Evolutionary conservation across 352 stramenopile genomes (phyloP).

Genomic region (Aphanomyces stellatus): DNA sequence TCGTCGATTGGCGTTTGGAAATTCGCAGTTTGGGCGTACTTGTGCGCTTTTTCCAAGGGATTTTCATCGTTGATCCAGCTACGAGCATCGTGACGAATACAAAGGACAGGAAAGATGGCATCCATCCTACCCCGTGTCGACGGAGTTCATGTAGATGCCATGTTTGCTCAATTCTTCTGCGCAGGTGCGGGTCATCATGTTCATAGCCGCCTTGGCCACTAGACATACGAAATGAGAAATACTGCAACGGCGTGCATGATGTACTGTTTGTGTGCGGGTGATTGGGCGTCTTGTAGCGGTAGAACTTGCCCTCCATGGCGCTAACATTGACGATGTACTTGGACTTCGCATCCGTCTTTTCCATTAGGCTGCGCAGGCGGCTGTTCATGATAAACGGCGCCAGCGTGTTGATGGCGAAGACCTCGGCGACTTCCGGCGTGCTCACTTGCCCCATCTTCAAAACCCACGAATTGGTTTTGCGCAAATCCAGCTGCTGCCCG

Average conservation of each 20-base stretch:
- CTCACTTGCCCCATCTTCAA: constrained; percentile 92
- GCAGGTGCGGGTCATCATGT: constrained; percentile 98
- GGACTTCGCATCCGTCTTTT: constrained; percentile 35
- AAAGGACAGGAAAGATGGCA: background rate
- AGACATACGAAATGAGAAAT: constrained; percentile 49
- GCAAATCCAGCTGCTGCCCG: constrained; percentile 93
- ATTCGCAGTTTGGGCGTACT: constrained; percentile 84
- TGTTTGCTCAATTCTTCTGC: constrained; percentile 91
- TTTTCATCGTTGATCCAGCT: constrained; percentile 99
- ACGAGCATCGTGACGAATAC: background rate
- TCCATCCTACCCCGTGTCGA: constrained; percentile 89
- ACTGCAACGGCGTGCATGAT: background rate
- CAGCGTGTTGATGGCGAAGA: constrained; percentile 93
- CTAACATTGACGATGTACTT: constrained; percentile 92
- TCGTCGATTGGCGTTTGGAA: constrained; percentile 98
- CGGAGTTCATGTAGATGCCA: constrained; percentile 95
- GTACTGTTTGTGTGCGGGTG: constrained; percentile 82
- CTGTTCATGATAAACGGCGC: constrained; percentile 97
- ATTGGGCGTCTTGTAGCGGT: constrained; percentile 83
- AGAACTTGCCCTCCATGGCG: constrained; percentile 88
- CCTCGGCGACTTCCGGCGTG: constrained; percentile 76
- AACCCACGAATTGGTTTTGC: constrained; percentile 92
- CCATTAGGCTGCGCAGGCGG: constrained; percentile 85
- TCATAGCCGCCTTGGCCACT: constrained; percentile 96
- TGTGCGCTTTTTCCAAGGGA: constrained; percentile 89